Evolutionary conservation across 2,329 filamentous ascomycete species (phyloP).

Genomic region (Exophiala sp.): DNA sequence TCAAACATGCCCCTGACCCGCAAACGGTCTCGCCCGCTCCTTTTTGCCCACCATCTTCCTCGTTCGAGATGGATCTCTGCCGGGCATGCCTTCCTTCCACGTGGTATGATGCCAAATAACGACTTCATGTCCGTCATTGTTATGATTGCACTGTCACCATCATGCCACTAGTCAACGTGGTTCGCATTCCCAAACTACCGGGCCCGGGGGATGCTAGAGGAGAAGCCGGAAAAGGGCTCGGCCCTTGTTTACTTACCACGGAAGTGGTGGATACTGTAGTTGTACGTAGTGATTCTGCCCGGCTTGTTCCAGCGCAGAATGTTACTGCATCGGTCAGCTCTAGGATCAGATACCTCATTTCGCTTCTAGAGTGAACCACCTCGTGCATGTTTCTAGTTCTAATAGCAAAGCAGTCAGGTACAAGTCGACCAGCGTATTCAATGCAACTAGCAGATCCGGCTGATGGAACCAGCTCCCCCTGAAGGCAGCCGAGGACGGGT

Average conservation of each 20-base stretch:
- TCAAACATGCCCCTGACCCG: neutral
- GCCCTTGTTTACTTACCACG: too few species aligned
- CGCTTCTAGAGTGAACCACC: too few species aligned
- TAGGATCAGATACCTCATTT: too few species aligned
- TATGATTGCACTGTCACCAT: neutral
- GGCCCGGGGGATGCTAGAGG: neutral
- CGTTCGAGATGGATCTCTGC: neutral
- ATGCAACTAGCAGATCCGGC: too few species aligned
- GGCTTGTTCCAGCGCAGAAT: too few species aligned
- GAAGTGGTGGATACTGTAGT: too few species aligned
- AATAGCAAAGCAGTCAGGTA: too few species aligned
- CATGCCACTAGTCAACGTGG: neutral
- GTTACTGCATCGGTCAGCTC: too few species aligned
- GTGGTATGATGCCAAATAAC: slow-evolving; percentile 1
- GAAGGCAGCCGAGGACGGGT: neutral
- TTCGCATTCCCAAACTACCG: neutral
- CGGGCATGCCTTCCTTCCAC: neutral
- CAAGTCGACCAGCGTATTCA: too few species aligned
- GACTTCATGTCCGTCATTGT: neutral
- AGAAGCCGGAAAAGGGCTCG: neutral
- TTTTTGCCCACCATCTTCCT: neutral
- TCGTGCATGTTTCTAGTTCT: too few species aligned
- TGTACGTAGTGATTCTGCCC: too few species aligned
- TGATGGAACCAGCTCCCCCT: neutral
- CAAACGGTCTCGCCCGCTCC: neutral